These are phyloP conservation scores for Sicyos edulis DNA, from an alignment of 306 rosid genomes.

Conservation along the genomic window DNA sequence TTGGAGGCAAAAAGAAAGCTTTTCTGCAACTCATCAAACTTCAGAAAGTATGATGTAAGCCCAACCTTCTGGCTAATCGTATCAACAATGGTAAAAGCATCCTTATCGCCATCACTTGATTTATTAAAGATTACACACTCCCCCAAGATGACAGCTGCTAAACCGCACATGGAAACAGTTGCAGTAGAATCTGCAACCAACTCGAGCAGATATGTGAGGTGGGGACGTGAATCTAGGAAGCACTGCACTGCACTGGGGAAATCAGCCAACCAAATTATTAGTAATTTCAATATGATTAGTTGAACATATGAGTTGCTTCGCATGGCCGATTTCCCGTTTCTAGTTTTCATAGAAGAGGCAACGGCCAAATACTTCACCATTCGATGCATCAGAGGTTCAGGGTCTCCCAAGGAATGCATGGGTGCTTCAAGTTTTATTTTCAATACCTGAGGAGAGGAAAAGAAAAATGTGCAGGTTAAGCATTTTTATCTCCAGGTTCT, in stretches of 20 bases:
- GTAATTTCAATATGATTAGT: constrained; percentile 66
- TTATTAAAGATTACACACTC: constrained; percentile 87
- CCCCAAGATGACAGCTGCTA: constrained; percentile 79
- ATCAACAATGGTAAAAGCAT: constrained; percentile 77
- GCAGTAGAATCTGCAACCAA: constrained; percentile 61
- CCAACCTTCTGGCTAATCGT: constrained; percentile 77
- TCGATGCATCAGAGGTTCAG: constrained; percentile 79
- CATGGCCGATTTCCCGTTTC: constrained; percentile 56
- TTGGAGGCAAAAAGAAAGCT: constrained; percentile 48
- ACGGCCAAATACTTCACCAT: constrained; percentile 83
- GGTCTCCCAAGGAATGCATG: constrained; percentile 58
- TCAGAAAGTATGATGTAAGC: constrained; percentile 69
- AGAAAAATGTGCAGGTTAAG: neutral
- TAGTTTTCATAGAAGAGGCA: constrained; percentile 68
- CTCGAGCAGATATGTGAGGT: constrained; percentile 83
- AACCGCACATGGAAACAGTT: constrained; percentile 67
- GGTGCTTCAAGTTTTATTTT: constrained; percentile 79
- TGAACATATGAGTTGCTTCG: constrained; percentile 50
- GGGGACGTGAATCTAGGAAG: constrained; percentile 88
- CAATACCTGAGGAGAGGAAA: constrained; percentile 47
- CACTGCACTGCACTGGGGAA: constrained; percentile 78
- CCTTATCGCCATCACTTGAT: constrained; percentile 55
- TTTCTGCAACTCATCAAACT: constrained; percentile 80
- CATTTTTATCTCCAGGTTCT: neutral
- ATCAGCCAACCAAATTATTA: constrained; percentile 76